Base-by-base conservation (phyloP, 164 flowering plant genomes). In the Berberis thunbergii region DNA sequence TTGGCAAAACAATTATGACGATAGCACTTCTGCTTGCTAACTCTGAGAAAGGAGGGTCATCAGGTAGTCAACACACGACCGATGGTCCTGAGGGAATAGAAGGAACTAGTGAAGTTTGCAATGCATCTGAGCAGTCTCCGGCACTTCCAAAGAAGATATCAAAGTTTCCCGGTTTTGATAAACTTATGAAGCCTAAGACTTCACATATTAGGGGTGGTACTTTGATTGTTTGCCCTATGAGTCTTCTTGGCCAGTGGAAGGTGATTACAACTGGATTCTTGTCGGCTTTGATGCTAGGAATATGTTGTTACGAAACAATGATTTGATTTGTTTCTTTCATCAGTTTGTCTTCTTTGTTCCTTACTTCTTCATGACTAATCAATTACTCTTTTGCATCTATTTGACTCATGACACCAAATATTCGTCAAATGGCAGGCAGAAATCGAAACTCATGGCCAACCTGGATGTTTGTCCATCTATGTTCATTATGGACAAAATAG, bases 1-100 rank as follows among this genome's bases (percentile, higher is more conserved):
- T 94, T 74, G 99, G 99, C 62, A 94, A 94, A 83, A 94, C 97
- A 46, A 84, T 94, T 41, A 91, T 94, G 99, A 86, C 99, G 57
- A 80, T 94, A 69, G 67, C 99, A 41, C 88, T 94, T 64, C 86
- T 94, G 57, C 86, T 89, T 60, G 73, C 88, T 59, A 79, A 78
- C 72, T 77, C 90, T 45, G 86, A 70, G 59, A 84, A 70, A 70
- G 79, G 77, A 73, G 84, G 84, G 54, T 77, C 73, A 57, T 60
- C 69, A 38, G 68, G 67, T 64, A 67, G 67, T 74, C 71, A 65
- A 48, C 68, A 58, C 48, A 69, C 8, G 7, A 71, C 64, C 66
- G 80, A 79, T 64, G 62, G 63, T 39, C 76, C 72, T 8, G 58
- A 43, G 70, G 87, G 69, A 70, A 70, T 38, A 7, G 58, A 43